Conservation (phyloP, 2,329 filamentous ascomycete species). For the Botrytis deweyae region DNA sequence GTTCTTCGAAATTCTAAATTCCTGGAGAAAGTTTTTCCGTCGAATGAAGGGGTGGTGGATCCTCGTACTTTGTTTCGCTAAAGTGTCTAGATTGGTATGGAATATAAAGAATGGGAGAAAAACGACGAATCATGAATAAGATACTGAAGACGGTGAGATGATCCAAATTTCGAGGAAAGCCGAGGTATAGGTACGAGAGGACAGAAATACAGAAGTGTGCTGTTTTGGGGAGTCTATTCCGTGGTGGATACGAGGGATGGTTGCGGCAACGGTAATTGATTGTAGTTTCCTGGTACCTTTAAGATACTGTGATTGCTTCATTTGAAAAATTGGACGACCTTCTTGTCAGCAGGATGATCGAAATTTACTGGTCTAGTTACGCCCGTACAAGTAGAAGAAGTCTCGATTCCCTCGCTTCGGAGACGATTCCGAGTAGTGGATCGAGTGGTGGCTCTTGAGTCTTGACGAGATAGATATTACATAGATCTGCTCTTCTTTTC, state of each 20-base stretch:
- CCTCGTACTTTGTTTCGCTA: conserved; percentile 9
- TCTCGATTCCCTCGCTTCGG: not conserved
- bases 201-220: not conserved
- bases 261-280: not conserved
- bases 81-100: conserved; percentile 4
- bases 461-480: not conserved
- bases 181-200: not conserved
- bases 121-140: not conserved
- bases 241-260: not conserved
- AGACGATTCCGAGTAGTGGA: conserved; percentile 7
- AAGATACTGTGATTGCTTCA: conserved; percentile 1
- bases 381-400: conserved; percentile 1
- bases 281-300: not conserved
- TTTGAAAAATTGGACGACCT: not conserved
- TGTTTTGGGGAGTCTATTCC: not conserved
- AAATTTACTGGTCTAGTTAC: not conserved
- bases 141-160: not conserved
- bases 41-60: conserved; percentile 1
- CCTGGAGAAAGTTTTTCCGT: conserved; percentile 10
- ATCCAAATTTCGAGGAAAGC: conserved; percentile 3
- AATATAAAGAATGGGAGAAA: conserved; percentile 1
- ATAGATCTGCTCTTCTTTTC: not conserved
- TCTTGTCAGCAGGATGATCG: not conserved
- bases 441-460: not conserved
- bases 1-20: not conserved